A percentile compares a stretch with the other conserved stretches of the same genome.
phyloP scores from a whole-genome alignment of 2,329 filamentous ascomycete species.

The Colletotrichum australisinense region DNA sequence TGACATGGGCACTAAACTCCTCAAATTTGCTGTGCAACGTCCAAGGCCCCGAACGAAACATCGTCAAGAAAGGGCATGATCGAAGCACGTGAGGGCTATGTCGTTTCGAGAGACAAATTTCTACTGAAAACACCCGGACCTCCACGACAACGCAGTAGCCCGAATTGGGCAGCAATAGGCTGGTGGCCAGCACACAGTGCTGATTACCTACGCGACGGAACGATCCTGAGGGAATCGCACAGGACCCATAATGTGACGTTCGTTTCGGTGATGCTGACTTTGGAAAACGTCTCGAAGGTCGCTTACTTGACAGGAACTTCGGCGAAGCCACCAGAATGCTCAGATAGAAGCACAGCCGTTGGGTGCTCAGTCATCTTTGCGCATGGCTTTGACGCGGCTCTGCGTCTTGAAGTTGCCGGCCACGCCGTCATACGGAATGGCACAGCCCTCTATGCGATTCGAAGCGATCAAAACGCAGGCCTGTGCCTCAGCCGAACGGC shows the following conservation, averaged over 20 bases:
- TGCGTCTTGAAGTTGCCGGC: background rate
- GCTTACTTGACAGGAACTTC: background rate
- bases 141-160: background rate
- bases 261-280: background rate
- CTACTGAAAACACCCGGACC: background rate
- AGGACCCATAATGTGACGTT: background rate
- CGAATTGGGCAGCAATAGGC: background rate
- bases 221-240: background rate
- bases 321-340: background rate
- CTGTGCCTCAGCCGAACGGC: constrained; percentile 21
- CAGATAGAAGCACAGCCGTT: constrained; percentile 15
- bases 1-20: background rate
- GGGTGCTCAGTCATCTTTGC: constrained; percentile 11
- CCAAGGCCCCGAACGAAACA: background rate
- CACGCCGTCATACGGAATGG: constrained; percentile 8
- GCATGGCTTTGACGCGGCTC: constrained; percentile 5
- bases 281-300: background rate
- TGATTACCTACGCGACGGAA: background rate
- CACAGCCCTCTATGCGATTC: constrained; percentile 21
- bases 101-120: background rate
- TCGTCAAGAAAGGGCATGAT: background rate
- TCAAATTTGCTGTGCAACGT: background rate
- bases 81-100: background rate
- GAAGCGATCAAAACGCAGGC: constrained; percentile 1
- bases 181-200: background rate